Evolutionary conservation across 2,329 filamentous ascomycete species (phyloP), one percentile per base, ranked within the genome.

Genomic region (Trichoderma cornu-damae): DNA sequence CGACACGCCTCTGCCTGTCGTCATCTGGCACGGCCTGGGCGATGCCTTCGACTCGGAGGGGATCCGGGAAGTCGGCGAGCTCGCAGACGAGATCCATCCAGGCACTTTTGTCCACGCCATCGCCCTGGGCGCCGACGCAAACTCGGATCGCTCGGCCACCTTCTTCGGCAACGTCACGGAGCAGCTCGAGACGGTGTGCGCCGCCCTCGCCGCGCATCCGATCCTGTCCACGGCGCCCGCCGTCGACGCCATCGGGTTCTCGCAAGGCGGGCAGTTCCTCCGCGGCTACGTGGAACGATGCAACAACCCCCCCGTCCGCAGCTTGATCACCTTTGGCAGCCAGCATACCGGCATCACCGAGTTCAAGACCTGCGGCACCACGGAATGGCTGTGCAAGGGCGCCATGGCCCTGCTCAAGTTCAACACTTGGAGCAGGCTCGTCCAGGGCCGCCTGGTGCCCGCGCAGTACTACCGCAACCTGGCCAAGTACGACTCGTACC

Each of bases 181-280:
- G 49, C 93, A 97, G 73, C 71, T 97, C 59, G 80, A 80, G 37
- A 70, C 79, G 61, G 90, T 96, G 50, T 97, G 94, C 80, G 77
- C 75, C n/a, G 84, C 87, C 65, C 81, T 97, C 40, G 81, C 87
- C 59, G 69, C 79, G 0, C 83, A 96, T 69, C 87, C 87, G 1
- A 89, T 96, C 70, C 82, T 96, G 14, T 87, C 87, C 57, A 89
- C 87, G 6, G 89, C 89, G 0, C 88, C 89, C 0, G 90, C 87
- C 61, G 80, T 96, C 68, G 94, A 97, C 73, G 93, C 92, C 32
- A 76, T 99, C 34, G 94, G 94, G 26, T 96, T 99, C 77, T 94
- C 89, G 12, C 94, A 99, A 73, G 94, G 94, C 61, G 94, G 94
- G 1, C 90, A 96, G 71, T 96, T 99, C 76, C 81, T 99, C n/a